Base-by-base conservation (phyloP, 208 protist genomes). In the Leishmania aethiopica region DNA sequence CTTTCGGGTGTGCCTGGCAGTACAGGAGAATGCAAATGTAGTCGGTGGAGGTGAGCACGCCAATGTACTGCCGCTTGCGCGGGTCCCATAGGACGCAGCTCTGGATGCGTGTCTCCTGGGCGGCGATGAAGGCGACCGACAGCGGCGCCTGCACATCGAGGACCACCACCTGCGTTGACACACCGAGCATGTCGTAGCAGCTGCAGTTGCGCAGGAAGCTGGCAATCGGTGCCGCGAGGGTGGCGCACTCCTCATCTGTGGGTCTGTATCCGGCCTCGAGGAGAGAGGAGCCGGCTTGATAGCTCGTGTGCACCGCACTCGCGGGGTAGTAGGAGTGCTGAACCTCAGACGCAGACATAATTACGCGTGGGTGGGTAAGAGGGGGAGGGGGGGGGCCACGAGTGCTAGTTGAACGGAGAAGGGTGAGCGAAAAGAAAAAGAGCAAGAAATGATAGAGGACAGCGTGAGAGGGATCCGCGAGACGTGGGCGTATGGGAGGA, bases 11-110 rank as follows among this genome's bases (percentile, higher is more conserved):
- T 49, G 85, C 53, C 75, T 94, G 64, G 71, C 91, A 97, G 89
- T 95, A 94, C 13, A 98, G 83, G 45, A 98, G 86, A 73, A 97
- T 94, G 72, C 91, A 90, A 72, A 98, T 95, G 79, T 98, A 96
- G 79, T 98, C 95, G 8, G 93, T 96, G 3, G 92, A 92, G 81
- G 84, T 96, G 70, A 98, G 79, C 51, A 95, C 87, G 2, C 95
- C 95, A 79, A 93, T 90, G 85, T 92, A 96, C 76, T 78, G 71
- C 19, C 88, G 84, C 60, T 78, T 71, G 45, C 66, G 78, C 3
- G 90, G 73, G 79, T 97, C 92, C 94, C 95, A 98, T 42, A 98
- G 73, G 8, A 98, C 92, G 77, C 93, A 94, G 83, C 84, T 94
- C 60, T 90, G 84, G 17, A 98, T 86, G 35, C 93, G 88, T 64